These are phyloP conservation scores for Naganishia kalamii DNA, from an alignment of 768 basidiomycete species.

Conservation along the genomic window DNA sequence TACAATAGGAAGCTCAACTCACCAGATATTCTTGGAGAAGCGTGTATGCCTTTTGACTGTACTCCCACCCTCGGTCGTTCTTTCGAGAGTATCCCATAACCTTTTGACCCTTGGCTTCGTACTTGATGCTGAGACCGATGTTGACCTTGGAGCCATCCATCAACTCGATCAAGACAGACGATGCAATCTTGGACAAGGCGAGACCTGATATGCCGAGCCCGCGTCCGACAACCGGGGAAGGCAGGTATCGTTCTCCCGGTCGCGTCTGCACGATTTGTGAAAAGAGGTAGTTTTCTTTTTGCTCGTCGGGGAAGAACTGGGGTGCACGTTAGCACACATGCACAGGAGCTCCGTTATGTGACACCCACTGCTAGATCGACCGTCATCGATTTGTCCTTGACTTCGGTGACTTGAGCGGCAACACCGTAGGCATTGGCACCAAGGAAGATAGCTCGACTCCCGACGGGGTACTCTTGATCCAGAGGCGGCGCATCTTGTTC, in stretches of 20 bases:
- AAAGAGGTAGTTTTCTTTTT: slow-evolving; percentile 70
- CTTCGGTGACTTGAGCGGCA: slow-evolving; percentile 77
- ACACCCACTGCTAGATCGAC: slow-evolving; percentile 74
- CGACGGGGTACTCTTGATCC: slow-evolving; percentile 80
- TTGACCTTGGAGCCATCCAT: slow-evolving; percentile 75
- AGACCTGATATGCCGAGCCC: slow-evolving; percentile 67
- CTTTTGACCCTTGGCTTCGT: slow-evolving; percentile 86
- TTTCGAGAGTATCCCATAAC: slow-evolving; percentile 88
- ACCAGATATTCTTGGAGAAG: slow-evolving; percentile 66
- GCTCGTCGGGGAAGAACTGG: slow-evolving; percentile 83
- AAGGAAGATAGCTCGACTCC: slow-evolving; percentile 89
- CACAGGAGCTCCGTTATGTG: slow-evolving; percentile 11
- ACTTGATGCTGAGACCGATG: slow-evolving; percentile 88
- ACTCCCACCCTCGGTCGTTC: slow-evolving; percentile 82
- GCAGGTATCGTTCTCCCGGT: slow-evolving; percentile 59
- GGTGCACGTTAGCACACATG: not conserved
- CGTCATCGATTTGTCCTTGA: slow-evolving; percentile 63
- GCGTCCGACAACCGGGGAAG: slow-evolving; percentile 71
- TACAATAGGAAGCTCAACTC: not conserved
- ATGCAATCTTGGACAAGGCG: slow-evolving; percentile 81
- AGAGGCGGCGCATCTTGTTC: slow-evolving; percentile 77
- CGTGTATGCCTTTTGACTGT: slow-evolving; percentile 74
- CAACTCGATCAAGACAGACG: slow-evolving; percentile 81
- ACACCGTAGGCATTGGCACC: slow-evolving; percentile 93
- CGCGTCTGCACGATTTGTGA: slow-evolving; percentile 58